Percentiles rank a stretch among this genome's conserved stretches.
Conservation (phyloP, 2,329 filamentous ascomycete species). For the Ceratocystis variospora region DNA sequence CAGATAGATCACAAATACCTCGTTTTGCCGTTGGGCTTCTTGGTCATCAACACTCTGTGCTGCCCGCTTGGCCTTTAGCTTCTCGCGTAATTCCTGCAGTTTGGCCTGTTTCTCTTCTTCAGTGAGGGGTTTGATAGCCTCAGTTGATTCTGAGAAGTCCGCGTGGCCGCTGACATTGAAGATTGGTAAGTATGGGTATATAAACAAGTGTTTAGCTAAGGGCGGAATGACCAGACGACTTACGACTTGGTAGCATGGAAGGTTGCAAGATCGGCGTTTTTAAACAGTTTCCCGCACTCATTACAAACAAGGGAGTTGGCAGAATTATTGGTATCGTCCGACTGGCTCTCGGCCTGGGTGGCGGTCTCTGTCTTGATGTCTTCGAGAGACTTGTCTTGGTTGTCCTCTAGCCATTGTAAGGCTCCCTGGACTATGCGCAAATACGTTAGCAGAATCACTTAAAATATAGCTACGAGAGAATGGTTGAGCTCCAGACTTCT, state of each 20-base stretch:
- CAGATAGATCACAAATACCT: slow-evolving; percentile 36
- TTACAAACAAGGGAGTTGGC: slow-evolving; percentile 82
- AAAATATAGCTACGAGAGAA: neutral
- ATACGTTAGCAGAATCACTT: neutral
- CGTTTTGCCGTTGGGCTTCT: slow-evolving; percentile 70
- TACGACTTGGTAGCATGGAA: slow-evolving; percentile 83
- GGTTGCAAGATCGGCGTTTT: slow-evolving; percentile 65
- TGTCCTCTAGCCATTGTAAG: slow-evolving; percentile 87
- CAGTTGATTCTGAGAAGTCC: slow-evolving; percentile 85
- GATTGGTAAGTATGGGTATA: neutral
- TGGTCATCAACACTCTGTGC: slow-evolving; percentile 58
- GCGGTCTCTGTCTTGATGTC: slow-evolving; percentile 47
- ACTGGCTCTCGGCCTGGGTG: slow-evolving; percentile 21
- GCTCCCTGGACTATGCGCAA: slow-evolving; percentile 58
- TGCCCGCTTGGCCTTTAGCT: slow-evolving; percentile 58
- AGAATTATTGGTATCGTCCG: slow-evolving; percentile 36
- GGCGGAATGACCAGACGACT: slow-evolving; percentile 21
- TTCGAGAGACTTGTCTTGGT: slow-evolving; percentile 75
- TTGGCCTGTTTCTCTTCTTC: slow-evolving; percentile 80
- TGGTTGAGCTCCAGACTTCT: neutral
- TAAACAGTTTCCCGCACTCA: slow-evolving; percentile 85
- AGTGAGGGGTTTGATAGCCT: slow-evolving; percentile 79
- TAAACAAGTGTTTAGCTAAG: neutral
- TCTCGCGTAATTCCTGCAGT: slow-evolving; percentile 59
- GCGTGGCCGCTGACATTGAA: slow-evolving; percentile 48